Evolutionary conservation across 1,139 yeast species (phyloP).

Genomic region (Kurtzmaniella natalensis): DNA sequence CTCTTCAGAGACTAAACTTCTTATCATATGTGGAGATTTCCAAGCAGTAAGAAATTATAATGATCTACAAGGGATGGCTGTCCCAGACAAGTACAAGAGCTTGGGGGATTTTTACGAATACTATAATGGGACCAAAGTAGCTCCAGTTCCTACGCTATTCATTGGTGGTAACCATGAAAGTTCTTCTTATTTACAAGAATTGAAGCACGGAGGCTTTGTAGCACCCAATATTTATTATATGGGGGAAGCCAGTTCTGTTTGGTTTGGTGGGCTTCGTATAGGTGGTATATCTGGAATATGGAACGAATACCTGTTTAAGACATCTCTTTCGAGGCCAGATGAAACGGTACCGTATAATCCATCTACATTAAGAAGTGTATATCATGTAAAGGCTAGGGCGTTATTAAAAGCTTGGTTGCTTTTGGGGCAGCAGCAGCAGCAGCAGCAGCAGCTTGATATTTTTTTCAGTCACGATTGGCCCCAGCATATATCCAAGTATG

Average conservation of each 20-base stretch:
- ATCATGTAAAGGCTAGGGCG: slow-evolving; percentile 71
- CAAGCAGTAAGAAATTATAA: slow-evolving; percentile 62
- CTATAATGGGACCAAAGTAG: slow-evolving; percentile 54
- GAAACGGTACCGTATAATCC: slow-evolving; percentile 50
- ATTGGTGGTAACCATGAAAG: slow-evolving; percentile 97
- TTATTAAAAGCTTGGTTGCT: slow-evolving; percentile 47
- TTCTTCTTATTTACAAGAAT: slow-evolving; percentile 67
- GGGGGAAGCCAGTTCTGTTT: slow-evolving; percentile 73
- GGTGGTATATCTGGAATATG: slow-evolving; percentile 86
- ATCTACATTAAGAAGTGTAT: slow-evolving; percentile 50
- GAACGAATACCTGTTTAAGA: slow-evolving; percentile 37
- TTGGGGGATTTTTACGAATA: slow-evolving; percentile 80
- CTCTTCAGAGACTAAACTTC: slow-evolving; percentile 47
- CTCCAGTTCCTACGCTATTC: slow-evolving; percentile 76
- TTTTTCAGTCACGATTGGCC: slow-evolving; percentile 96
- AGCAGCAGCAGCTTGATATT: slow-evolving; percentile 34
- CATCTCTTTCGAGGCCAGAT: slow-evolving; percentile 15
- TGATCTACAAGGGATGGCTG: slow-evolving; percentile 66
- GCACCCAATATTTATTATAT: slow-evolving; percentile 87
- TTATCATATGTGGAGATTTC: slow-evolving; percentile 84
- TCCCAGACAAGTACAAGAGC: slow-evolving; percentile 50
- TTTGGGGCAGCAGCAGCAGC: too few species aligned
- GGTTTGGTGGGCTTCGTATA: slow-evolving; percentile 70
- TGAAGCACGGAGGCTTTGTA: slow-evolving; percentile 90
- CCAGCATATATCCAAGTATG: slow-evolving; percentile 64